Evolutionary conservation across 2,329 filamentous ascomycete genomes (phyloP).

Genomic region (Mollisiaceae sp.): DNA sequence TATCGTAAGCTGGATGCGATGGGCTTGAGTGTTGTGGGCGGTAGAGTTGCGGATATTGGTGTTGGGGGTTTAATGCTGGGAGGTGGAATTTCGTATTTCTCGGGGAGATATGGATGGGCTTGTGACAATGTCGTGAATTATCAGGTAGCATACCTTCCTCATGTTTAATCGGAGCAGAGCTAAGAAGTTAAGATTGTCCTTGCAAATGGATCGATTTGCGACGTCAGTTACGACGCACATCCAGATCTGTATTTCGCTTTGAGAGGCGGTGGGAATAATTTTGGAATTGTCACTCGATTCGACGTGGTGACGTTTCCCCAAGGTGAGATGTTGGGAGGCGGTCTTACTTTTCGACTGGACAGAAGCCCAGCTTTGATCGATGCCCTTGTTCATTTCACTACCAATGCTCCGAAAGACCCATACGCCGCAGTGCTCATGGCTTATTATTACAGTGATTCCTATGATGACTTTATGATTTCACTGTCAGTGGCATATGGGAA

Average conservation of each 20-base stretch:
- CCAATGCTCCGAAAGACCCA: no score
- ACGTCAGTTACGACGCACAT: constrained; percentile 47
- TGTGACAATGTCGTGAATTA: constrained; percentile 30
- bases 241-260: constrained; percentile 58
- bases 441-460: no score
- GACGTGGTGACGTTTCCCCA: constrained; percentile 46
- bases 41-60: constrained; percentile 22
- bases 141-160: no score
- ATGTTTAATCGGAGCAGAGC: no score
- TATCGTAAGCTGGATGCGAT: constrained; percentile 22
- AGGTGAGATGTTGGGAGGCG: constrained; percentile 24
- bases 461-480: no score
- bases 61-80: constrained; percentile 27
- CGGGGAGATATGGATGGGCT: constrained; percentile 25
- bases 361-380: neutral
- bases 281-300: constrained; percentile 56
- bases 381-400: no score
- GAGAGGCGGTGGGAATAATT: constrained; percentile 63
- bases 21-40: constrained; percentile 23
- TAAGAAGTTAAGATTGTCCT: no score
- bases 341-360: neutral
- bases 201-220: constrained; percentile 54
- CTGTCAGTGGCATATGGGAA: no score
- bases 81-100: constrained; percentile 28
- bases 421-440: no score